Evolutionary conservation across 2,329 filamentous ascomycete genomes (phyloP).

Genomic region (Paraphaeosphaeria sporulosa): DNA sequence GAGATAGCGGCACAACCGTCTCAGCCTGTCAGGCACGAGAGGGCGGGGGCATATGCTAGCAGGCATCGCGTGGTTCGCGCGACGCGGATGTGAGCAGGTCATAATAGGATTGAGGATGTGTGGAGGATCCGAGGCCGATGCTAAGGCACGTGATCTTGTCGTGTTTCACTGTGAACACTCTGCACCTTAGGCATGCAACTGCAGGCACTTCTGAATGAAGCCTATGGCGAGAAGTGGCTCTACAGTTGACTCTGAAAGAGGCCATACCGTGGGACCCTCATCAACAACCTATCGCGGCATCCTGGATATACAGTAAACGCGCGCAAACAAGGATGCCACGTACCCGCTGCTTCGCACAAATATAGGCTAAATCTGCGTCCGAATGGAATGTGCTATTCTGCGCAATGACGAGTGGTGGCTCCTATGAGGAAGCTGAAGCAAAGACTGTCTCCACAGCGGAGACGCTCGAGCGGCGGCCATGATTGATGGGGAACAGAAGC

Average conservation of each 20-base stretch:
- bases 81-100: constrained; percentile 16
- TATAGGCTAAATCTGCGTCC: neutral
- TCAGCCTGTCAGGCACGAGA: constrained; percentile 33
- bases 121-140: neutral
- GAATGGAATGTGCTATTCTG: neutral
- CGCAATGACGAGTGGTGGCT: neutral
- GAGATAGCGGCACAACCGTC: constrained; percentile 36
- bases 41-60: constrained; percentile 22
- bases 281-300: too few species aligned
- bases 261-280: neutral
- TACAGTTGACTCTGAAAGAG: neutral
- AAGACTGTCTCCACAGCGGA: constrained; percentile 7
- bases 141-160: constrained; percentile 10
- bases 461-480: constrained; percentile 15
- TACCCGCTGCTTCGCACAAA: neutral
- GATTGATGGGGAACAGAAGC: constrained; percentile 8
- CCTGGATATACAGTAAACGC: neutral
- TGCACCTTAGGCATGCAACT: neutral
- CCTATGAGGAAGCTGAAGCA: neutral
- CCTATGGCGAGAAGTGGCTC: neutral
- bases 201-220: neutral
- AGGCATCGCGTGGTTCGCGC: constrained; percentile 11
- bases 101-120: constrained; percentile 18
- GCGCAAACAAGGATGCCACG: constrained; percentile 1
- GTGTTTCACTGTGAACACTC: neutral